A percentile compares a stretch with the other conserved stretches of the same genome.
These are phyloP conservation scores for Funneliformis caledonium DNA, from an alignment of 371 early-diverging fungal genomes.

Conservation along the genomic window DNA sequence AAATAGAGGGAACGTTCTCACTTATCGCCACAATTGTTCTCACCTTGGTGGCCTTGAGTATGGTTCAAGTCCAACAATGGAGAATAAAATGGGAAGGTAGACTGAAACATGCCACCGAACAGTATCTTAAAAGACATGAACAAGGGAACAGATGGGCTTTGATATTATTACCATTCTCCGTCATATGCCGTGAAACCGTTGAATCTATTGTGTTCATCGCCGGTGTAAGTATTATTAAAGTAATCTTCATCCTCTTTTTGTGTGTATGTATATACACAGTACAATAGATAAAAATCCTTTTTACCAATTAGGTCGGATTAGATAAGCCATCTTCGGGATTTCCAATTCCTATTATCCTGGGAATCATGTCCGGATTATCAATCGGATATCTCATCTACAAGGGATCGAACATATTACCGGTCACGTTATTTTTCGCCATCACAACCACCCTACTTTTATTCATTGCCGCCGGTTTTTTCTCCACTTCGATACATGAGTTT, in stretches of 20 bases:
- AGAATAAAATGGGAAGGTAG: constrained; percentile 52
- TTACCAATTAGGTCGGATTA: constrained; percentile 64
- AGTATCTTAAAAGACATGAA: constrained; percentile 26
- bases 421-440: constrained; percentile 77
- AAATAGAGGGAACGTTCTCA: constrained; percentile 55
- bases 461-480: constrained; percentile 77
- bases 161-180: constrained; percentile 78
- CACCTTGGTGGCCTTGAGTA: constrained; percentile 59
- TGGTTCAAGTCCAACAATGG: constrained; percentile 51
- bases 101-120: constrained; percentile 41
- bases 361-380: constrained; percentile 64
- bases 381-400: constrained; percentile 75
- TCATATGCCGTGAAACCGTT: constrained; percentile 82
- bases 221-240: constrained; percentile 65
- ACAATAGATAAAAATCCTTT: constrained; percentile 42
- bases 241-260: constrained; percentile 40
- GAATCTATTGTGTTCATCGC: constrained; percentile 83
- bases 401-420: constrained; percentile 64
- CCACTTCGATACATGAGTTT: constrained; percentile 54
- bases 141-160: constrained; percentile 60
- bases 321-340: constrained; percentile 68
- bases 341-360: constrained; percentile 76
- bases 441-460: constrained; percentile 74
- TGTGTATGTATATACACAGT: not conserved
- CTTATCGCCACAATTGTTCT: constrained; percentile 54